Evolutionary conservation across 148 eudicot genomes (phyloP).

Genomic region (Rhododendron molle): DNA sequence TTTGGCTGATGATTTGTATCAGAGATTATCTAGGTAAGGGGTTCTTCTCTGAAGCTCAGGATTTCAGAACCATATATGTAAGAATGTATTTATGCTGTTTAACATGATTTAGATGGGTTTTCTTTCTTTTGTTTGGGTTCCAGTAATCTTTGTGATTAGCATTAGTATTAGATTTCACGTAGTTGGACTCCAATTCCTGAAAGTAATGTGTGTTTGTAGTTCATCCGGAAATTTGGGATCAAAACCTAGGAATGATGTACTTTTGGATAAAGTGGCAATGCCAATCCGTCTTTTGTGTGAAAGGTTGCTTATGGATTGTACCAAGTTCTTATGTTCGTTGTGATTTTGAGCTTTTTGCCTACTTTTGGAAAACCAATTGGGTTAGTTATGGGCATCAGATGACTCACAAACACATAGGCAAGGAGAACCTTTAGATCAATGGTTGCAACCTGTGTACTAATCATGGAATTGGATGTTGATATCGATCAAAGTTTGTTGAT

Average conservation of each 20-base stretch:
- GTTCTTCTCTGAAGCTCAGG: background rate
- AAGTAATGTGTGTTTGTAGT: background rate
- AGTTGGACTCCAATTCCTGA: background rate
- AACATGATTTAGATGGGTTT: background rate
- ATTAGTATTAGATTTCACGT: background rate
- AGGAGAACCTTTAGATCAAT: background rate
- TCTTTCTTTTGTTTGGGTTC: background rate
- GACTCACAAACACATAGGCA: background rate
- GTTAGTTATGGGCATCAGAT: background rate
- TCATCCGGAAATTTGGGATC: background rate
- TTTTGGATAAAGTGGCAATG: background rate
- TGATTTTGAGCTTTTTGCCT: background rate
- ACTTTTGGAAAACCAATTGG: background rate
- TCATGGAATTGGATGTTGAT: background rate
- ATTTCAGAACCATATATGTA: slow-evolving; percentile 4
- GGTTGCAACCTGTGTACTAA: background rate
- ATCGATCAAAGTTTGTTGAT: background rate
- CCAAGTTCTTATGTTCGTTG: background rate
- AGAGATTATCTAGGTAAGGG: slow-evolving; percentile 59
- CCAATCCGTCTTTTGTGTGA: background rate
- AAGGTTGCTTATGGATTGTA: background rate
- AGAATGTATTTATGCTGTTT: slow-evolving; percentile 6
- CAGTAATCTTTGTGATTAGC: background rate
- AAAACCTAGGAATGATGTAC: background rate
- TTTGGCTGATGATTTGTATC: slow-evolving; percentile 82